These are phyloP conservation scores for Phytophthora megakarya DNA, from an alignment of 352 stramenopile species.

Conservation along the genomic window DNA sequence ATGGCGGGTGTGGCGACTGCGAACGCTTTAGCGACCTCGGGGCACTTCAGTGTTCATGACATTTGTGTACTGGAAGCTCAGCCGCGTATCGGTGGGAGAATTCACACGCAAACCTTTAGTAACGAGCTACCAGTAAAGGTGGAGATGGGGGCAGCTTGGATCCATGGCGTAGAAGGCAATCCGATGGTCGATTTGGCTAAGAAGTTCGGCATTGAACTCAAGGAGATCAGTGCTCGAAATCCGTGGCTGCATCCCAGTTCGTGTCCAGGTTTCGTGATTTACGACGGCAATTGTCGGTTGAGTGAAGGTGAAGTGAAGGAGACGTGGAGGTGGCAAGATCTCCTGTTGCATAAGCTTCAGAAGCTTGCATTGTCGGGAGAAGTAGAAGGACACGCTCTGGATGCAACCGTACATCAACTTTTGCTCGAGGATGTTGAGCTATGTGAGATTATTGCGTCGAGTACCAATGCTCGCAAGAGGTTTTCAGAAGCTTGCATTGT, in stretches of 20 bases:
- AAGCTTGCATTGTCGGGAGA: conserved; percentile 26
- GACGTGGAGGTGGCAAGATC: conserved; percentile 54
- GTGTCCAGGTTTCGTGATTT: conserved; percentile 49
- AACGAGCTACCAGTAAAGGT: conserved; percentile 45
- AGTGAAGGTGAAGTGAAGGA: conserved; percentile 36
- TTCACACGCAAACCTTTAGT: conserved; percentile 50
- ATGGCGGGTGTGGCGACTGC: conserved; percentile 51
- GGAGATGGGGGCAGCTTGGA: conserved; percentile 59
- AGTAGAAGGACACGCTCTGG: conserved; percentile 25
- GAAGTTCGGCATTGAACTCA: conserved; percentile 44
- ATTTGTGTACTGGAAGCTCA: conserved; percentile 55
- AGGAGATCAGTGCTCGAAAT: conserved; percentile 57
- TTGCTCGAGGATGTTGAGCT: conserved; percentile 25
- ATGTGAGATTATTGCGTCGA: conserved; percentile 9
- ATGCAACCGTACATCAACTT: conserved; percentile 38
- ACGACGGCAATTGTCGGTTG: conserved; percentile 33
- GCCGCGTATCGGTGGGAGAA: conserved; percentile 49
- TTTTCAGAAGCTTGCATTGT: conserved; percentile 39
- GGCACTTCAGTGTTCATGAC: conserved; percentile 30
- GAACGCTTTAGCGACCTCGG: conserved; percentile 39
- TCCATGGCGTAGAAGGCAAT: conserved; percentile 52
- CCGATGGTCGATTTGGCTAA: conserved; percentile 41
- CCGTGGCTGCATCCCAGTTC: conserved; percentile 59
- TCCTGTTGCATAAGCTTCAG: conserved; percentile 49
- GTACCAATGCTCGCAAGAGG: conserved; percentile 26